Base-by-base conservation (phyloP, 2,329 filamentous ascomycete genomes). In the Monilinia laxa region DNA sequence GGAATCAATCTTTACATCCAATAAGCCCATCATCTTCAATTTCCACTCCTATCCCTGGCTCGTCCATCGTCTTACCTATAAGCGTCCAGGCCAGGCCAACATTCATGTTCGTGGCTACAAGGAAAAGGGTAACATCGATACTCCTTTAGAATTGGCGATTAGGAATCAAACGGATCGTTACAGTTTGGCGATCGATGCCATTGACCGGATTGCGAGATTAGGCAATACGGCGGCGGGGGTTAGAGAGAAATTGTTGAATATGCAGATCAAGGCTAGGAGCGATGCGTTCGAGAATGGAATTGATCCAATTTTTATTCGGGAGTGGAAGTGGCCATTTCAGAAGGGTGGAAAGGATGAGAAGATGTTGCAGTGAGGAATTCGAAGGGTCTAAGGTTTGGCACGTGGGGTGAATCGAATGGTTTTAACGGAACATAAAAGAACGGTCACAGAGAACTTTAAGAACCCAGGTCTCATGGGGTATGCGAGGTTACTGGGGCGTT, bases 21-120 rank as follows among this genome's bases (percentile, higher is more conserved):
- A 92, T 80, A 87, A 83, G 71, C 90, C 90, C 28, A 81, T 92
- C 75, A 87, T 93, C 75, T 93, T 93, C 82, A 93, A 92, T 80
- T 93, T 93, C 85, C 90, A 93, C 80, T 89, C 86, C 42, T 93
- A 93, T 79, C 90, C 90, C 11, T 93, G 88, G 89, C 82, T 93
- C 73, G 85, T 93, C 62, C 90, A 93, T 79, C 84, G 90, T 62
- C 78, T 93, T 71, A 90, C 89, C 0, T 93, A 92, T 80, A 89
- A 90, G 79, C 86, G 90, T 0, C 87, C 87, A 1, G 90, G 89
- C 6, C 85, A 84, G 76, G 76, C 82, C 56, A 87, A 90, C 77
- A 78, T 93, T 69, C 87, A 91, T 73, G 90, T 93, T n/a, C 83
- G 87, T 42, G 90, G 90, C 1, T 93, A 93, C 81, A 87, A 85